Conservation (phyloP, 1,284 basidiomycete species). For the Moesziomyces sp. region DNA sequence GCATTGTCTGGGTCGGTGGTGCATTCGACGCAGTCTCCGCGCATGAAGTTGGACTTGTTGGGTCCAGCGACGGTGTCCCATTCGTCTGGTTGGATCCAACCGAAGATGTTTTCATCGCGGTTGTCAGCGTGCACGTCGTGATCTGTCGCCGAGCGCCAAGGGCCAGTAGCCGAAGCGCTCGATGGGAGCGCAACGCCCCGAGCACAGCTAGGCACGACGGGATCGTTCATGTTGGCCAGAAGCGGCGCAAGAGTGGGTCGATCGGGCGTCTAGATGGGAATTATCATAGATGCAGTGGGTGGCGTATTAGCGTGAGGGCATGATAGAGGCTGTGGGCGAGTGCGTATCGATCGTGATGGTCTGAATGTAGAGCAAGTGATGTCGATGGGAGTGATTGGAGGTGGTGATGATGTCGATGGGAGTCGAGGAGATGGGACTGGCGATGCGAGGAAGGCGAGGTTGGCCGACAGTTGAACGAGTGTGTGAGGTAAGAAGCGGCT, state of each 20-base stretch:
- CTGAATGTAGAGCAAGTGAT: too few relatives aligned
- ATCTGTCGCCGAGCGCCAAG: conserved; percentile 31
- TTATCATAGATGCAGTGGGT: too few relatives aligned
- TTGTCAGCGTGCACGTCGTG: conserved; percentile 49
- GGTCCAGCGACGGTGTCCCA: conserved; percentile 45
- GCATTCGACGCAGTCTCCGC: conserved; percentile 37
- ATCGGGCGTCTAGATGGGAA: neutral
- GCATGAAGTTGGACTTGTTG: conserved; percentile 45
- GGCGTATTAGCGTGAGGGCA: neutral
- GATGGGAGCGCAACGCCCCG: neutral
- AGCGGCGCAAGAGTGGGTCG: neutral
- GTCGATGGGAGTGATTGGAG: too few relatives aligned
- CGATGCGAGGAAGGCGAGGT: too few relatives aligned
- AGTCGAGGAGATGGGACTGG: too few relatives aligned
- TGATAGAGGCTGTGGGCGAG: too few relatives aligned
- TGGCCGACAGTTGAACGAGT: too few relatives aligned
- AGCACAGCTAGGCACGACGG: neutral
- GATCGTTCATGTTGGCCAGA: neutral
- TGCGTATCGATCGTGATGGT: too few relatives aligned
- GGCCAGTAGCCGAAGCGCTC: neutral
- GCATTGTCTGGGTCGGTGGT: conserved; percentile 9
- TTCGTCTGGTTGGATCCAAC: conserved; percentile 48
- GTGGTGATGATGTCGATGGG: too few relatives aligned
- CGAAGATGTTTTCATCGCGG: conserved; percentile 47
- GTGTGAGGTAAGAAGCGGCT: too few relatives aligned